Percentiles rank a stretch among this genome's conserved stretches.
phyloP scores from a whole-genome alignment of 2,329 filamentous ascomycete species.

The Cryphonectria radicalis region DNA sequence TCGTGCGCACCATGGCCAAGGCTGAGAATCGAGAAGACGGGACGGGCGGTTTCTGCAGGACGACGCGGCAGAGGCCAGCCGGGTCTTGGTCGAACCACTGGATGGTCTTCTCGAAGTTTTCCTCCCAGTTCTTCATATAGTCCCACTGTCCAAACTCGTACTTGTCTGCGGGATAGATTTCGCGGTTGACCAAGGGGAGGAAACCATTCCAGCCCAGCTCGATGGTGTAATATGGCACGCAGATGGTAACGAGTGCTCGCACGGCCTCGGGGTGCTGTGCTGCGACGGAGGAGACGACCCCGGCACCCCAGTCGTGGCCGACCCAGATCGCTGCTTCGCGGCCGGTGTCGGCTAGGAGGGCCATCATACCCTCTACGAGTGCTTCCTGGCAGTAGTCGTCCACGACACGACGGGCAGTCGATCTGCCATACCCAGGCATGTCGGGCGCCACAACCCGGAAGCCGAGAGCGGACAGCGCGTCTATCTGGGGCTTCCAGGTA shows the following conservation, averaged over 20 bases:
- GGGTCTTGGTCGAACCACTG: too few species aligned
- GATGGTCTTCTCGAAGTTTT: conserved; percentile 34
- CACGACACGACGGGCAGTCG: conserved; percentile 38
- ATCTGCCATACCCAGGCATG: conserved; percentile 44
- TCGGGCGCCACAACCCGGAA: conserved; percentile 41
- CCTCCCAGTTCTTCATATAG: conserved; percentile 37
- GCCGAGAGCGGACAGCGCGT: conserved; percentile 36
- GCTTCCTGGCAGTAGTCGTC: conserved; percentile 39
- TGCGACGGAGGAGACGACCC: conserved; percentile 35
- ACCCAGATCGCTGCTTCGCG: conserved; percentile 51
- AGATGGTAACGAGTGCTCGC: conserved; percentile 35
- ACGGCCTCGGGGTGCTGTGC: conserved; percentile 36
- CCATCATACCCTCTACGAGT: conserved; percentile 40
- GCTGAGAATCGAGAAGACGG: conserved; percentile 14
- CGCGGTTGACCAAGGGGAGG: conserved; percentile 44
- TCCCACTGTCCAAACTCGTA: conserved; percentile 42
- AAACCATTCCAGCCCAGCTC: conserved; percentile 46
- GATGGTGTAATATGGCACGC: conserved; percentile 47
- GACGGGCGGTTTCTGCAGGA: conserved; percentile 28
- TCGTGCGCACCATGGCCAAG: conserved; percentile 21
- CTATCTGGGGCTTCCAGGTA: conserved; percentile 39
- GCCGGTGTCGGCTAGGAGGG: conserved; percentile 38
- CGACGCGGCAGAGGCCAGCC: conserved; percentile 31
- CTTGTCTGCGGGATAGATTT: conserved; percentile 49
- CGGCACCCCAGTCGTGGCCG: conserved; percentile 48